Evolutionary conservation across 108 stramenopile species (phyloP).

Genomic region (Fragilaria radians): DNA sequence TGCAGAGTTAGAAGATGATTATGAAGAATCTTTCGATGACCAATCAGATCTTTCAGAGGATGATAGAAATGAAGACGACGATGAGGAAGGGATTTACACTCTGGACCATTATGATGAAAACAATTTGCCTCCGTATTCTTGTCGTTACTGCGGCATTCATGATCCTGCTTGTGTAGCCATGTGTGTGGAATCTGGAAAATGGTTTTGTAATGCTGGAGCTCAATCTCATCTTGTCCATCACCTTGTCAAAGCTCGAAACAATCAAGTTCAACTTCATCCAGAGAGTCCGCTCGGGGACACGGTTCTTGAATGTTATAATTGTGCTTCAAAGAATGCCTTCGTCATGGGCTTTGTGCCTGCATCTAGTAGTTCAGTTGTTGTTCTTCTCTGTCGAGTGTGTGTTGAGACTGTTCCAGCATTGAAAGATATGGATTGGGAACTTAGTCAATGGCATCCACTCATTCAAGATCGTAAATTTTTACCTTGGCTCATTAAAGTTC

Average conservation of each 20-base stretch:
- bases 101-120: slow-evolving; percentile 76
- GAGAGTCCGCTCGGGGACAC: slow-evolving; percentile 92
- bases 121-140: slow-evolving; percentile 82
- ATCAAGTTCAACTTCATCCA: slow-evolving; percentile 84
- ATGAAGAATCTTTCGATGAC: too few species aligned
- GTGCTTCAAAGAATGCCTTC: slow-evolving; percentile 91
- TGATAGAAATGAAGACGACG: slow-evolving; percentile 58
- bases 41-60: too few species aligned
- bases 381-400: slow-evolving; percentile 95
- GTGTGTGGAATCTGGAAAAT: slow-evolving; percentile 92
- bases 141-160: slow-evolving; percentile 95
- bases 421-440: slow-evolving; percentile 98
- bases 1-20: too few species aligned
- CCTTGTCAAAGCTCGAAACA: slow-evolving; percentile 71
- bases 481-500: slow-evolving; percentile 88
- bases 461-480: slow-evolving; percentile 92
- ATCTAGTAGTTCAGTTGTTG: slow-evolving; percentile 76
- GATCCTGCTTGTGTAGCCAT: slow-evolving; percentile 91
- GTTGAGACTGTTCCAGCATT: slow-evolving; percentile 88
- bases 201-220: slow-evolving; percentile 96
- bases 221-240: slow-evolving; percentile 95
- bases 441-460: slow-evolving; percentile 92
- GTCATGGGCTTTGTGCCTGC: slow-evolving; percentile 98
- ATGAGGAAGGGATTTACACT: slow-evolving; percentile 22
- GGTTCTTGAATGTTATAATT: slow-evolving; percentile 97